Evolutionary conservation across 2,329 filamentous ascomycete genomes (phyloP).

Genomic region (Incumbomyces lentus): DNA sequence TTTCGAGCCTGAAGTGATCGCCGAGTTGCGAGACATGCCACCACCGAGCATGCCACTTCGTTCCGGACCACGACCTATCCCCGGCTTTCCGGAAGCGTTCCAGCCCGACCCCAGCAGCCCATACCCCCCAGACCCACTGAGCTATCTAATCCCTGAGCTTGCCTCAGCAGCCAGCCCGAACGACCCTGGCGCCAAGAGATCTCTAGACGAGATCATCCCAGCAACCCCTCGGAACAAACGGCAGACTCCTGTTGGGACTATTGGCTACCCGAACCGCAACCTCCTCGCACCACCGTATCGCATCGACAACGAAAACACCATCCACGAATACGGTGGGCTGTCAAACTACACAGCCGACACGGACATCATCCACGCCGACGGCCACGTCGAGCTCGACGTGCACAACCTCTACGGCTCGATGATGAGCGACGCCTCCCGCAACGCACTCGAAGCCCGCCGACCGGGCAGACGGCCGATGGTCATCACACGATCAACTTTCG

Average conservation of each 20-base stretch:
- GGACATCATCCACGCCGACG: slow-evolving; percentile 57
- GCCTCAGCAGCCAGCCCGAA: neutral
- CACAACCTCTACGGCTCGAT: slow-evolving; percentile 68
- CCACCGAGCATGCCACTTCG: neutral
- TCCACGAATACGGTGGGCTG: slow-evolving; percentile 53
- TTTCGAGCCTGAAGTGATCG: neutral
- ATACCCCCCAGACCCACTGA: neutral
- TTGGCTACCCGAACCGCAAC: slow-evolving; percentile 53
- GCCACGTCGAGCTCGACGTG: slow-evolving; percentile 58
- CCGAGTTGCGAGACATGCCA: neutral
- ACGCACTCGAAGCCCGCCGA: slow-evolving; percentile 56
- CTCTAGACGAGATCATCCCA: neutral
- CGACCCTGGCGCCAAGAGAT: neutral
- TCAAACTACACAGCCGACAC: slow-evolving; percentile 53
- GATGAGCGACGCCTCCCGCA: slow-evolving; percentile 57
- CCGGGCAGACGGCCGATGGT: slow-evolving; percentile 56
- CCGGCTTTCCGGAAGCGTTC: slow-evolving; percentile 2
- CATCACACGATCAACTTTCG: slow-evolving; percentile 66
- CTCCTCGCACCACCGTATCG: slow-evolving; percentile 54
- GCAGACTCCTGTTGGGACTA: slow-evolving; percentile 23
- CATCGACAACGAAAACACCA: slow-evolving; percentile 55
- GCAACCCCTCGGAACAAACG: neutral
- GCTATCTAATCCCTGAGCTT: neutral
- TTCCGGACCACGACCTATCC: neutral
- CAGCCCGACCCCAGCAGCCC: neutral